These are phyloP conservation scores for Kwoniella dendrophila DNA, from an alignment of 768 basidiomycete genomes.

Conservation along the genomic window DNA sequence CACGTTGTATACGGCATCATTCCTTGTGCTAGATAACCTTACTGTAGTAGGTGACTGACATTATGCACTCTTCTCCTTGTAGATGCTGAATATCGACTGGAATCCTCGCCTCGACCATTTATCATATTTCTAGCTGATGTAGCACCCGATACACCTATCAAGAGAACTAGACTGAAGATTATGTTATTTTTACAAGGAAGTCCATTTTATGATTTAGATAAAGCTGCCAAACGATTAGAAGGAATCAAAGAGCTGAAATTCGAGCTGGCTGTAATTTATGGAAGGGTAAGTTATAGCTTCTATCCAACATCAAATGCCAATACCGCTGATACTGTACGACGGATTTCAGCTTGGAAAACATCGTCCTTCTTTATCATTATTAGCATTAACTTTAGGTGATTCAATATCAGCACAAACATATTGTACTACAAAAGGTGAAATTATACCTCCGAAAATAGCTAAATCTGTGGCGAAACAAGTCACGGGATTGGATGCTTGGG, in stretches of 20 bases:
- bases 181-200: conserved; percentile 81
- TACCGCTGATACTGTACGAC: conserved; percentile 1
- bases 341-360: conserved; percentile 63
- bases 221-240: conserved; percentile 60
- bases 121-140: conserved; percentile 74
- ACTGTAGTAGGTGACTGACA: neutral
- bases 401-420: conserved; percentile 78
- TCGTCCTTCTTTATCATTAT: conserved; percentile 65
- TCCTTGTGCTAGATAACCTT: too few species aligned
- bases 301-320: neutral
- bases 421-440: conserved; percentile 75
- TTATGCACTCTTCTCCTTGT: neutral
- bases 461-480: conserved; percentile 62
- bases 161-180: conserved; percentile 71
- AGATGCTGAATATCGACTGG: conserved; percentile 49
- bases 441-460: conserved; percentile 67
- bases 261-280: conserved; percentile 77
- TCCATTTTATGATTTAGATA: conserved; percentile 65
- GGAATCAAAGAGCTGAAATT: conserved; percentile 65
- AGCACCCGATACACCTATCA: conserved; percentile 75
- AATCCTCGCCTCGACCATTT: conserved; percentile 37
- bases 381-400: conserved; percentile 74
- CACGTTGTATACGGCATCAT: neutral
- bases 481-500: conserved; percentile 62
- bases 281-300: conserved; percentile 64